These are phyloP conservation scores for Prunus padus DNA, from an alignment of 306 rosid species.

Conservation along the genomic window DNA sequence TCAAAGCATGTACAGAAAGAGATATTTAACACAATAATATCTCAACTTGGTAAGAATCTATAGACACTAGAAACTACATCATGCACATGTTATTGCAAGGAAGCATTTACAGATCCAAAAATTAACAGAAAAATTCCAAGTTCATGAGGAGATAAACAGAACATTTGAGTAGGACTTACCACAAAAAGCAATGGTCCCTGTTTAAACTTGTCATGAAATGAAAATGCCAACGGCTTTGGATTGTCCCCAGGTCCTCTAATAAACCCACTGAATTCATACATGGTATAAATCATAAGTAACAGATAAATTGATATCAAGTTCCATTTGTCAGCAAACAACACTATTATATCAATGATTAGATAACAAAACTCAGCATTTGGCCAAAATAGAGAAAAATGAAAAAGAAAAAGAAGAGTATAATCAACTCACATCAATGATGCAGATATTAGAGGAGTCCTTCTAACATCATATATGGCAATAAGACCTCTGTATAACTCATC, in stretches of 20 bases:
- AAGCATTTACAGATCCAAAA: neutral
- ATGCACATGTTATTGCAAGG: neutral
- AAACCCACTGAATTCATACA: constrained; percentile 64
- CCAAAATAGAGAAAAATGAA: neutral
- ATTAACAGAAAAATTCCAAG: neutral
- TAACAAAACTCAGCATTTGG: constrained; percentile 11
- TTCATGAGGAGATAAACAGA: neutral
- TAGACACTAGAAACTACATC: neutral
- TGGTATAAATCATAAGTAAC: constrained; percentile 3
- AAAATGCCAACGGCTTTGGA: constrained; percentile 74
- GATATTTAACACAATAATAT: neutral
- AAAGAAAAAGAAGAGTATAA: neutral
- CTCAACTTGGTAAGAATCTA: neutral
- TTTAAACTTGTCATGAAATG: constrained; percentile 81
- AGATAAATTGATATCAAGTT: neutral
- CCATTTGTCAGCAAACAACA: constrained; percentile 6
- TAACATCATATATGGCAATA: constrained; percentile 79
- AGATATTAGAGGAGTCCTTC: constrained; percentile 70
- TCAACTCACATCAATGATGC: constrained; percentile 79
- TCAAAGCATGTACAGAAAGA: neutral
- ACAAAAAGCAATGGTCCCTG: constrained; percentile 94
- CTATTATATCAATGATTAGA: neutral
- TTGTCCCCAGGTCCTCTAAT: constrained; percentile 93
- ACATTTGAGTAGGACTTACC: constrained; percentile 43
- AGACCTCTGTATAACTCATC: constrained; percentile 74